Evolutionary conservation across 2,329 filamentous ascomycete species (phyloP).

Genomic region (Berkeleyomyces rouxiae): DNA sequence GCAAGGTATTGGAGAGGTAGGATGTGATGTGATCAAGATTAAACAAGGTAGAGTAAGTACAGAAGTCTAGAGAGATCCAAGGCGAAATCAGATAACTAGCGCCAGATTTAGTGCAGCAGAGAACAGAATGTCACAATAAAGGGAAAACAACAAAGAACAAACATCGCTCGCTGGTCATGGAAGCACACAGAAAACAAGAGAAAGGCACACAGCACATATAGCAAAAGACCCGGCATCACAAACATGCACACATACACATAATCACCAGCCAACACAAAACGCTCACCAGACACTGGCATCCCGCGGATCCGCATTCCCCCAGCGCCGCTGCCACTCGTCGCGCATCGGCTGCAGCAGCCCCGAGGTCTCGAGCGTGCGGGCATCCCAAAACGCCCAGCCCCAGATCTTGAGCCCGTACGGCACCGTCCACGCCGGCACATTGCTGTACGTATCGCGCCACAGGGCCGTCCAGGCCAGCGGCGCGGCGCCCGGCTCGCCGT

Average conservation of each 20-base stretch:
- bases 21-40: neutral
- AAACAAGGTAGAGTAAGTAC: neutral
- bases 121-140: neutral
- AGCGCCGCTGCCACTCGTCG: slow-evolving; percentile 9
- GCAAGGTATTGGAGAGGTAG: slow-evolving; percentile 29
- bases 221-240: neutral
- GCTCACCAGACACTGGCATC: neutral
- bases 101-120: neutral
- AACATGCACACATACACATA: neutral
- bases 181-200: neutral
- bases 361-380: neutral
- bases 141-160: neutral
- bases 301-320: slow-evolving; percentile 6
- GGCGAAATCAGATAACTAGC: neutral
- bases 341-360: slow-evolving; percentile 2
- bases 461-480: slow-evolving; percentile 10
- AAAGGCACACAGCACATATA: neutral
- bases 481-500: neutral
- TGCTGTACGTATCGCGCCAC: slow-evolving; percentile 11
- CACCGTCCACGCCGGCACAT: slow-evolving; percentile 6
- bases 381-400: slow-evolving; percentile 13
- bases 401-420: slow-evolving; percentile 12
- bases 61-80: neutral
- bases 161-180: neutral
- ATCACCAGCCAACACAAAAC: neutral